Evolutionary conservation across 768 basidiomycete genomes (phyloP).

Genomic region (Galerina sulciceps): DNA sequence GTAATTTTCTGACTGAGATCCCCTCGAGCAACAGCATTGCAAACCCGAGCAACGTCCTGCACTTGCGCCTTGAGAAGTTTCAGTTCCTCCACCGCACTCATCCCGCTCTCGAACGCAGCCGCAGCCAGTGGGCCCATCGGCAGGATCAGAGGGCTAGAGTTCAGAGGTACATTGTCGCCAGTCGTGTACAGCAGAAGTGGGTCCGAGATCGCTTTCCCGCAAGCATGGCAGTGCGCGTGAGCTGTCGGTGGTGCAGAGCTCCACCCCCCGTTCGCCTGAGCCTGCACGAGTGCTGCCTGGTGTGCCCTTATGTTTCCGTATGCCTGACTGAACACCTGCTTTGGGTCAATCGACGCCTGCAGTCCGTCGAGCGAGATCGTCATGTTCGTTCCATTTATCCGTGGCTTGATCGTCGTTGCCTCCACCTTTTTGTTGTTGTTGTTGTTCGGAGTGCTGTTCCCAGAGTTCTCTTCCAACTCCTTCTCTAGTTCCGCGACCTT

Average conservation of each 20-base stretch:
- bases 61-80: constrained; percentile 83
- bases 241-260: constrained; percentile 51
- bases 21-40: constrained; percentile 78
- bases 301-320: constrained; percentile 27
- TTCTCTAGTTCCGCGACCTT: constrained; percentile 12
- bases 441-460: constrained; percentile 10
- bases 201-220: constrained; percentile 55
- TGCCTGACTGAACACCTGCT: constrained; percentile 33
- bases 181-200: constrained; percentile 37
- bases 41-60: constrained; percentile 79
- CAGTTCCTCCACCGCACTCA: constrained; percentile 79
- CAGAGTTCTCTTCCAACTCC: constrained; percentile 11
- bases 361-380: constrained; percentile 58
- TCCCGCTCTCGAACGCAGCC: constrained; percentile 65
- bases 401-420: constrained; percentile 9
- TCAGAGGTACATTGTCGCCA: constrained; percentile 49
- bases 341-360: constrained; percentile 38
- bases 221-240: constrained; percentile 55
- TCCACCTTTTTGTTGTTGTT: constrained; percentile 9
- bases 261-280: constrained; percentile 21
- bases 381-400: constrained; percentile 31
- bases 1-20: constrained; percentile 81
- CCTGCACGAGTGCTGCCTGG: constrained; percentile 21
- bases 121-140: constrained; percentile 62
- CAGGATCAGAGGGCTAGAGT: constrained; percentile 54